A percentile compares a stretch with the other conserved stretches of the same genome.
phyloP scores from a whole-genome alignment of 2,329 filamentous ascomycete genomes.

The Fusarium oxysporum region DNA sequence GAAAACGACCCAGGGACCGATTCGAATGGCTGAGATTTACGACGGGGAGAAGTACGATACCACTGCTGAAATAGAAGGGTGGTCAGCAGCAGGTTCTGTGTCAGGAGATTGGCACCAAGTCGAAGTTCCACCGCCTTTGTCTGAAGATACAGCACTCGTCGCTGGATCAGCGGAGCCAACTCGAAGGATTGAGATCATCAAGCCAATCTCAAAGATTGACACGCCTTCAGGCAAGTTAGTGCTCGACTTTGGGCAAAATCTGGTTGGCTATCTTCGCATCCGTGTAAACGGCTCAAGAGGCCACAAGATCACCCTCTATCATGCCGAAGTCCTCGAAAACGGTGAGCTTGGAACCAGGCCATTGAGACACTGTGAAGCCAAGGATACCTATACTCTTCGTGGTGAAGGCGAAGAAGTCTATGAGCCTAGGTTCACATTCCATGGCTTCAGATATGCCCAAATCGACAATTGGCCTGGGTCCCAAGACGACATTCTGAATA shows the following conservation, averaged over 20 bases:
- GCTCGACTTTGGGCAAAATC: constrained; percentile 19
- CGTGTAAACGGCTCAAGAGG: not conserved
- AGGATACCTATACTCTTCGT: not conserved
- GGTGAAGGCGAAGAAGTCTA: constrained; percentile 37
- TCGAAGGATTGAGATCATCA: constrained; percentile 44
- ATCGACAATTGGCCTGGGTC: constrained; percentile 53
- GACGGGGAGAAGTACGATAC: constrained; percentile 63
- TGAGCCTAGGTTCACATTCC: constrained; percentile 62
- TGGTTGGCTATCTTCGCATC: not conserved
- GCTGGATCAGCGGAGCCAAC: constrained; percentile 58
- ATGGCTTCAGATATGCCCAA: constrained; percentile 64
- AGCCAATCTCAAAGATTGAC: constrained; percentile 51
- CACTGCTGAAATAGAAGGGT: constrained; percentile 48
- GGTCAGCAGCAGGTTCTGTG: constrained; percentile 44
- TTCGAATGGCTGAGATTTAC: constrained; percentile 58
- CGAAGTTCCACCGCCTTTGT: not conserved
- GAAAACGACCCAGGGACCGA: not conserved
- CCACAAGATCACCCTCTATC: not conserved
- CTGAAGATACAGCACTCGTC: constrained; percentile 1
- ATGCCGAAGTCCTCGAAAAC: constrained; percentile 20
- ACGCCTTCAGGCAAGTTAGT: constrained; percentile 39
- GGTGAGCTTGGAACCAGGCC: constrained; percentile 9
- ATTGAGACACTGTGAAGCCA: not conserved
- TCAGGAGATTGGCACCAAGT: constrained; percentile 50
- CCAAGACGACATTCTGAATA: constrained; percentile 29